phyloP scores from a whole-genome alignment of 106 monocot species.

The Apostasia shenzhenica region DNA sequence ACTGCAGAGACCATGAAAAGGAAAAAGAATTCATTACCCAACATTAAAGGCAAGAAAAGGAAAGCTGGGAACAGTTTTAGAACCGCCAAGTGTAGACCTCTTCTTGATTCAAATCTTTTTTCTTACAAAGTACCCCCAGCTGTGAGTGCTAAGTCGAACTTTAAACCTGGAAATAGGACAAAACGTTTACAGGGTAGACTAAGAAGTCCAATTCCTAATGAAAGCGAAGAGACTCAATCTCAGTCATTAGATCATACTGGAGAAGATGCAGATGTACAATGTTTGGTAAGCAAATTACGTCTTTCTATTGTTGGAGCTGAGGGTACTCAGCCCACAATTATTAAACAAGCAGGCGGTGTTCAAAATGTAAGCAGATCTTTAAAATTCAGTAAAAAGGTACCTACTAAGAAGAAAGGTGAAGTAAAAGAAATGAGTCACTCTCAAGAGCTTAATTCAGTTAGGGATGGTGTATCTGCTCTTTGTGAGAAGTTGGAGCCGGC shows the following conservation, averaged over 20 bases:
- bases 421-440: constrained; percentile 17
- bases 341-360: constrained; percentile 18
- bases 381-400: constrained; percentile 23
- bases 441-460: constrained; percentile 20
- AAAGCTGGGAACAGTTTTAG: constrained; percentile 12
- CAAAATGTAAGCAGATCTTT: constrained; percentile 29
- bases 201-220: constrained; percentile 16
- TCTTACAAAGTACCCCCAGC: constrained; percentile 13
- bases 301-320: constrained; percentile 6
- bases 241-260: constrained; percentile 61
- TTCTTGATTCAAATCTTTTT: constrained; percentile 10
- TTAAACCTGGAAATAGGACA: constrained; percentile 9
- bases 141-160: constrained; percentile 6
- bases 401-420: constrained; percentile 36
- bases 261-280: constrained; percentile 16
- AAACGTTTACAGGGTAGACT: constrained; percentile 20
- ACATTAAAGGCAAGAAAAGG: constrained; percentile 22
- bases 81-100: not conserved
- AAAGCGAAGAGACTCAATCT: constrained; percentile 68
- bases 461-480: constrained; percentile 21
- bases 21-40: constrained; percentile 19
- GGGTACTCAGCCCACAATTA: constrained; percentile 4
- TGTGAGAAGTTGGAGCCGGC: constrained; percentile 25
- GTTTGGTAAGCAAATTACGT: constrained; percentile 12
- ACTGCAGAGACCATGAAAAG: constrained; percentile 14